Evolutionary conservation across 192 early-diverging fungal genomes (phyloP).

Genomic region (Pilaira anomala): DNA sequence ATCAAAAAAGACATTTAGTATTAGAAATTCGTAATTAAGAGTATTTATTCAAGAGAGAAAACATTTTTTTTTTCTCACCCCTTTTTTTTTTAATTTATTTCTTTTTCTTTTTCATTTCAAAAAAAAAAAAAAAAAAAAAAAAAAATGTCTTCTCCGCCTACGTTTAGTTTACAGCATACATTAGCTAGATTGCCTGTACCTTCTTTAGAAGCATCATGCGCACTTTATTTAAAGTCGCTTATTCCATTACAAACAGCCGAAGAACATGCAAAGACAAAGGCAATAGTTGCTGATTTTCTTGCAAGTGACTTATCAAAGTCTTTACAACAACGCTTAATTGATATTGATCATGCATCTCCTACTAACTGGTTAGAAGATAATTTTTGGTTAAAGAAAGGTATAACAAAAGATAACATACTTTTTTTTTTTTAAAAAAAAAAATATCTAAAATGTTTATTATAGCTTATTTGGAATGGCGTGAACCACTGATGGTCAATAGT

Average conservation of each 20-base stretch:
- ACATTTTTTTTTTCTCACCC: too few species aligned
- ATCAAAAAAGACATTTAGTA: too few species aligned
- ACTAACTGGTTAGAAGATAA: constrained; percentile 67
- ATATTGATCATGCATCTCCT: constrained; percentile 54
- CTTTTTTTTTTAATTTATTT: too few species aligned
- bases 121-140: too few species aligned
- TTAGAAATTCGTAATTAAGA: too few species aligned
- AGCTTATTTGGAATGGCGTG: constrained; percentile 82
- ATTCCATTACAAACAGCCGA: constrained; percentile 51
- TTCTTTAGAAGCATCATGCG: constrained; percentile 52
- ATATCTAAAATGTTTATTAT: constrained; percentile 1
- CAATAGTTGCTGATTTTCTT: constrained; percentile 47
- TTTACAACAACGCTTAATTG: constrained; percentile 62
- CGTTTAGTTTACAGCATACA: constrained; percentile 42
- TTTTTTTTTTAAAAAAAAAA: not conserved
- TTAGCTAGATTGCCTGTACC: constrained; percentile 67
- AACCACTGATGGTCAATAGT: constrained; percentile 78
- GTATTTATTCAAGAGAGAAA: too few species aligned
- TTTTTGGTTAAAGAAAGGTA: constrained; percentile 59
- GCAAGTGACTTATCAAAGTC: constrained; percentile 27
- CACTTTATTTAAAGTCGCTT: constrained; percentile 55
- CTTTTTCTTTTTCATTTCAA: too few species aligned
- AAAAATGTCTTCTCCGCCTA: constrained; percentile 15
- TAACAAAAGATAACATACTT: not conserved
- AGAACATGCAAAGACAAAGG: constrained; percentile 42